A percentile compares a stretch with the other conserved stretches of the same genome.
Conservation (phyloP, 2,329 filamentous ascomycete species). For the Penicillium rolfsii region DNA sequence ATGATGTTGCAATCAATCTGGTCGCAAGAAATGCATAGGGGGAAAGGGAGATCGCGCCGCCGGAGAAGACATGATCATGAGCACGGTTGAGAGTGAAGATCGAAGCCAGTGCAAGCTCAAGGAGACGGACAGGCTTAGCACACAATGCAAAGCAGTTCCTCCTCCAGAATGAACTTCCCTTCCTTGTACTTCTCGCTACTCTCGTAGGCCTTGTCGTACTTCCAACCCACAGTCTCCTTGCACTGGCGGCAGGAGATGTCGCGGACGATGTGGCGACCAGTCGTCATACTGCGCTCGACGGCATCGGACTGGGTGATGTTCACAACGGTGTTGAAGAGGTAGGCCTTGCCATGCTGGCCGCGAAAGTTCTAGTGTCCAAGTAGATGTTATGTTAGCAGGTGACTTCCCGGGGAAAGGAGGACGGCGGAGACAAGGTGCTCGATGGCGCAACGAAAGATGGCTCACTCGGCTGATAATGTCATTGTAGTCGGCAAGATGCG, state of each 20-base stretch:
- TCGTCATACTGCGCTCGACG: constrained; percentile 98
- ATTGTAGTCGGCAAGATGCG: constrained; percentile 91
- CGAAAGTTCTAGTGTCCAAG: constrained; percentile 77
- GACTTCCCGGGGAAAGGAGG: neutral
- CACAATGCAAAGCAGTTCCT: constrained; percentile 83
- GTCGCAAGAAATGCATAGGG: constrained; percentile 3
- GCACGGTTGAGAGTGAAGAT: neutral
- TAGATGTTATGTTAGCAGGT: constrained; percentile 17
- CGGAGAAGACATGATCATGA: neutral
- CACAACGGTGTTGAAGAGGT: constrained; percentile 91
- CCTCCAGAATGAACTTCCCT: constrained; percentile 95
- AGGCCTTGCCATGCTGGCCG: constrained; percentile 96
- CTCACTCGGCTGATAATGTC: constrained; percentile 92
- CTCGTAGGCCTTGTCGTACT: constrained; percentile 98
- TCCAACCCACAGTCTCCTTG: constrained; percentile 93
- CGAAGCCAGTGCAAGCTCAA: neutral
- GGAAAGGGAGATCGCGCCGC: constrained; percentile 1
- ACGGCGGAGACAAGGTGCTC: neutral
- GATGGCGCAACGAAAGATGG: constrained; percentile 9
- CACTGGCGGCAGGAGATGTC: constrained; percentile 92
- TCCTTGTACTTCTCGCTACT: constrained; percentile 95
- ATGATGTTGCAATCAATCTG: constrained; percentile 16
- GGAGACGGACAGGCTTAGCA: constrained; percentile 45
- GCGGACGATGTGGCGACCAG: constrained; percentile 88
- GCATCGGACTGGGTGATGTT: constrained; percentile 81